These are phyloP conservation scores for Coemansia sp. DNA, from an alignment of 192 early-diverging fungal genomes.

Conservation along the genomic window DNA sequence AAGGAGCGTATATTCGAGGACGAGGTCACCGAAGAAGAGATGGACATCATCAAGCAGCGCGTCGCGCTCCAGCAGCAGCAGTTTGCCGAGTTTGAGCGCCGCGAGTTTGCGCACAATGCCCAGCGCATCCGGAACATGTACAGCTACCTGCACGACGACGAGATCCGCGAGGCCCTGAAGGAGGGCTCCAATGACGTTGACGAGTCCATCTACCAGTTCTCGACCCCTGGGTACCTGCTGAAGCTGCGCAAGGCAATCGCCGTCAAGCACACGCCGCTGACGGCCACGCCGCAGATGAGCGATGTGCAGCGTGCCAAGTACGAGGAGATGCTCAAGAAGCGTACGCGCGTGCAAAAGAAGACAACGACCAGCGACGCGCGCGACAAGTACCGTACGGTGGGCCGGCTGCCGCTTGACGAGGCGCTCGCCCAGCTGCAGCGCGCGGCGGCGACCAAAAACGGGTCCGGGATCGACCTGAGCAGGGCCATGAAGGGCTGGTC, in stretches of 20 bases:
- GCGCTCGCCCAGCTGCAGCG: constrained; percentile 78
- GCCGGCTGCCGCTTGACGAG: constrained; percentile 77
- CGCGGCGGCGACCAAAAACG: constrained; percentile 44
- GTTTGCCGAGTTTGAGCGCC: constrained; percentile 81
- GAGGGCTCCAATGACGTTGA: constrained; percentile 85
- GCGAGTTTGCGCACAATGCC: constrained; percentile 74
- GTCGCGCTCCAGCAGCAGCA: constrained; percentile 86
- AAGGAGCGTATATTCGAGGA: constrained; percentile 87
- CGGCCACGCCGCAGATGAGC: constrained; percentile 56
- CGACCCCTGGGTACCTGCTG: constrained; percentile 65
- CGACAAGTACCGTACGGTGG: constrained; percentile 65
- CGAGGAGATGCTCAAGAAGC: constrained; percentile 78
- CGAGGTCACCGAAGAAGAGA: constrained; percentile 85
- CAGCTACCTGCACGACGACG: constrained; percentile 71
- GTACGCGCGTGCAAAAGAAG: constrained; percentile 72
- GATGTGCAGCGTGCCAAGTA: constrained; percentile 82
- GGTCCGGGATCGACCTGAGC: constrained; percentile 66
- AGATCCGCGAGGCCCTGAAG: constrained; percentile 76
- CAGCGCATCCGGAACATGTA: constrained; percentile 72
- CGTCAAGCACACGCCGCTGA: constrained; percentile 53
- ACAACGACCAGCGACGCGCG: constrained; percentile 71
- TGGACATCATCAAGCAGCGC: constrained; percentile 83
- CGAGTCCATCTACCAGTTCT: constrained; percentile 80
- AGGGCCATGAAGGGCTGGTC: constrained; percentile 97
- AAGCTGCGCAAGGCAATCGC: constrained; percentile 67